A percentile compares a stretch with the other conserved stretches of the same genome.
Evolutionary conservation across 169 alveolate genomes (phyloP).

Genomic region (Eimeria acervulina): DNA sequence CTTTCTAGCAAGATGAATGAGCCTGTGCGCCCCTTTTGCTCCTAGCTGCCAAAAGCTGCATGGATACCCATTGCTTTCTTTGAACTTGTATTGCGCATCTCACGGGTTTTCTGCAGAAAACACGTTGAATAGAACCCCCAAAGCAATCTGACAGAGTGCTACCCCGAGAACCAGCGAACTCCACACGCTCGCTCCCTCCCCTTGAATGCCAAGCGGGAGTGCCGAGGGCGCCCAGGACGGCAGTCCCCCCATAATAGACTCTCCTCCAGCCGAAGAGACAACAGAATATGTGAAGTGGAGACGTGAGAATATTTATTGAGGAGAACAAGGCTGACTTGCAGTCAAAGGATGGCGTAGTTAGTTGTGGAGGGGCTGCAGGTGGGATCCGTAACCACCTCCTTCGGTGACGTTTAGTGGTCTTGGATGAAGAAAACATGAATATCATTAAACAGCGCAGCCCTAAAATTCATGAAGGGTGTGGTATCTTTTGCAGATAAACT

Average conservation of each 20-base stretch:
- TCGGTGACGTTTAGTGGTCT: background rate
- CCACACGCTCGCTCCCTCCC: background rate
- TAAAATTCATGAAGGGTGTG: background rate
- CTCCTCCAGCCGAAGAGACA: background rate
- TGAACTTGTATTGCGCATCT: background rate
- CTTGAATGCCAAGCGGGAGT: slow-evolving; percentile 4
- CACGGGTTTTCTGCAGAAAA: slow-evolving; percentile 16
- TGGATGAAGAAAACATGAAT: background rate
- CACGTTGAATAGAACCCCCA: background rate
- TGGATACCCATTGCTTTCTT: background rate
- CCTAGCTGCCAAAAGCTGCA: background rate
- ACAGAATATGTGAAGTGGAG: background rate
- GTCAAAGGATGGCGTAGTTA: background rate
- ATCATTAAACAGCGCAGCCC: background rate
- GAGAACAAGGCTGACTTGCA: background rate
- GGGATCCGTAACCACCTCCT: background rate
- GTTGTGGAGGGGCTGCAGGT: background rate
- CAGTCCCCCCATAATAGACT: background rate
- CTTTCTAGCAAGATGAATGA: background rate
- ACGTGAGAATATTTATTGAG: background rate
- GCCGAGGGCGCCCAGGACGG: slow-evolving; percentile 22
- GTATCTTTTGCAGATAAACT: background rate
- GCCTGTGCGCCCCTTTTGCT: background rate
- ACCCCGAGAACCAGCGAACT: background rate
- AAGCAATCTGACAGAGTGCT: background rate